Conservation (phyloP, 257 asterid genomes). For the Jacaranda mimosifolia region DNA sequence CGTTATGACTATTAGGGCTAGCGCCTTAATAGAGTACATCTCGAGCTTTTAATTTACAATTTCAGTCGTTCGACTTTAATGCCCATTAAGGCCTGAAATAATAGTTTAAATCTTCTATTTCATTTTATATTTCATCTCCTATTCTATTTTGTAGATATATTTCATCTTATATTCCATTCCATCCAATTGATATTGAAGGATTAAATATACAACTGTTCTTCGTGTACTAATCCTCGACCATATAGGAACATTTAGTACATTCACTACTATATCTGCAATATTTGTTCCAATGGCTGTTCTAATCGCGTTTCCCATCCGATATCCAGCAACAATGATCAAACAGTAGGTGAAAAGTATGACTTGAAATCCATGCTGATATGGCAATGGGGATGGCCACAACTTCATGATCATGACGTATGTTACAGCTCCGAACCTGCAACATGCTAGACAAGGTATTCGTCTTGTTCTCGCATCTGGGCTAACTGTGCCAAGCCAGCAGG, state of each 20-base stretch:
- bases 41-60: no score
- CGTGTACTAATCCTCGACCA: constrained; percentile 83
- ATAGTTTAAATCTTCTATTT: no score
- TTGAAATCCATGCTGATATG: constrained; percentile 71
- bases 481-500: constrained; percentile 59
- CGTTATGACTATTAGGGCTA: no score
- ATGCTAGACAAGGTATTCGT: neutral
- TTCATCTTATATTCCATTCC: no score
- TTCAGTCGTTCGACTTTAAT: no score
- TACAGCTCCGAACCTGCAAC: constrained; percentile 49
- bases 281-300: constrained; percentile 71
- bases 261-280: constrained; percentile 60
- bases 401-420: constrained; percentile 63
- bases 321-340: constrained; percentile 73
- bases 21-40: no score
- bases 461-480: no score
- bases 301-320: constrained; percentile 70
- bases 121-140: no score
- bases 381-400: constrained; percentile 70
- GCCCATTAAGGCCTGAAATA: no score
- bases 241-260: constrained; percentile 62
- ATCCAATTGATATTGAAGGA: no score
- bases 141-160: no score
- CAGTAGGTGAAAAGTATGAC: constrained; percentile 77
- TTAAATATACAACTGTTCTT: constrained; percentile 39